Percentiles rank a stretch among this genome's conserved stretches.
These are phyloP conservation scores for Gnomoniopsis smithogilvyi DNA, from an alignment of 2,329 filamentous ascomycete genomes.

Conservation along the genomic window DNA sequence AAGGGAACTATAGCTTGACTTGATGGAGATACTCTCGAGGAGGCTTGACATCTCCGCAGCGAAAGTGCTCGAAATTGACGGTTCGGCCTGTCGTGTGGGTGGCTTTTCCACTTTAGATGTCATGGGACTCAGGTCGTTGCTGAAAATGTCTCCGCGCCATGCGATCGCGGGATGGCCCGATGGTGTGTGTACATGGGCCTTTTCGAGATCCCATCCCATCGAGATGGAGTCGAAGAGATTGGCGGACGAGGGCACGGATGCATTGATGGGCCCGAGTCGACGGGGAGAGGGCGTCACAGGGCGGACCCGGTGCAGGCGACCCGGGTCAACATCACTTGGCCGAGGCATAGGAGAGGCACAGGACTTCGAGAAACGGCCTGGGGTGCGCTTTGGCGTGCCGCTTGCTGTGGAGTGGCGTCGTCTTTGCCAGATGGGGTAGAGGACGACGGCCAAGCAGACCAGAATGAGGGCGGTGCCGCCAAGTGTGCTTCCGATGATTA, in stretches of 20 bases:
- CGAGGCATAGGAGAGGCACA: background rate
- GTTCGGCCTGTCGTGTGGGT: background rate
- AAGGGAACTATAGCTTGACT: slow-evolving; percentile 9
- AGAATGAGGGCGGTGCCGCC: slow-evolving; percentile 6
- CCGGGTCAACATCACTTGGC: background rate
- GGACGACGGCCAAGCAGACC: background rate
- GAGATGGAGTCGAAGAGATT: background rate
- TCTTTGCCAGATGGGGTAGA: background rate
- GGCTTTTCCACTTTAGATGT: background rate
- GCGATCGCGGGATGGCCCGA: background rate
- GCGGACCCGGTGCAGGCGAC: background rate
- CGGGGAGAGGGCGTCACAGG: background rate
- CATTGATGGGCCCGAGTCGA: background rate
- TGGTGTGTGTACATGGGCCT: background rate
- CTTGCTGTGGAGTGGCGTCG: background rate
- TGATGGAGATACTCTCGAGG: slow-evolving; percentile 8
- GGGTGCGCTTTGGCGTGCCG: background rate
- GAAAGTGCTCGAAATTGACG: slow-evolving; percentile 3
- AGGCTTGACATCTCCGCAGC: slow-evolving; percentile 4
- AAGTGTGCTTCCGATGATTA: slow-evolving; percentile 10
- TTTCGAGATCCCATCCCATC: slow-evolving; percentile 6
- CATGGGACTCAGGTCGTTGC: background rate
- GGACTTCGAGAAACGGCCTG: background rate
- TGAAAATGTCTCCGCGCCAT: background rate
- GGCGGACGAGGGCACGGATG: background rate